A percentile compares a stretch with the other conserved stretches of the same genome.
Evolutionary conservation across 2,329 filamentous ascomycete genomes (phyloP).

Genomic region (Ambrosiella xylebori): DNA sequence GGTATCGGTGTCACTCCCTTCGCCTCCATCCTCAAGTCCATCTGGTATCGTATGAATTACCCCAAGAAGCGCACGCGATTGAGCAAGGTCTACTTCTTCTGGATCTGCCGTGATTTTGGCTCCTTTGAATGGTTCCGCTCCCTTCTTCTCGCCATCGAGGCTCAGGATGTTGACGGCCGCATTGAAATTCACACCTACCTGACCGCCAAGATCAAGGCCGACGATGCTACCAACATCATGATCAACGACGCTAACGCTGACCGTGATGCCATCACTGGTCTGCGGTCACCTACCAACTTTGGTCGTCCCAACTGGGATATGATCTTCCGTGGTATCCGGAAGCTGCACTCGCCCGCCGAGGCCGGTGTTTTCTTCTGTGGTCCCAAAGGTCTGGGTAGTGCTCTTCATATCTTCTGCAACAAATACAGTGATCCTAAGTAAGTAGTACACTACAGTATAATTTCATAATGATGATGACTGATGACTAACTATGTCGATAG

Average conservation of each 20-base stretch:
- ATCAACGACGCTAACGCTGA: conserved; percentile 77
- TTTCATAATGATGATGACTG: conserved; percentile 13
- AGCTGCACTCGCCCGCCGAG: conserved; percentile 56
- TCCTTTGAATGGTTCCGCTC: conserved; percentile 85
- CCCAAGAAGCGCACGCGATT: conserved; percentile 62
- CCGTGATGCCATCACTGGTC: conserved; percentile 68
- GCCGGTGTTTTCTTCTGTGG: conserved; percentile 75
- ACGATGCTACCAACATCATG: conserved; percentile 83
- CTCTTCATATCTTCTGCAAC: conserved; percentile 69
- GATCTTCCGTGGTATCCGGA: conserved; percentile 70
- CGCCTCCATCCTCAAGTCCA: conserved; percentile 73
- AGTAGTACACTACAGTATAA: conserved; percentile 22
- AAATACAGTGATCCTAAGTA: conserved; percentile 72
- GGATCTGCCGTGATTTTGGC: conserved; percentile 76
- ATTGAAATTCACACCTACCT: conserved; percentile 86
- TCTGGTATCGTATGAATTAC: conserved; percentile 89
- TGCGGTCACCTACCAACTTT: conserved; percentile 70
- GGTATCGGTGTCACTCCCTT: conserved; percentile 79
- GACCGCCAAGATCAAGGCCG: conserved; percentile 70
- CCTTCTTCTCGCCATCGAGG: conserved; percentile 67
- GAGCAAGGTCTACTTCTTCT: conserved; percentile 83
- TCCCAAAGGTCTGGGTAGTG: conserved; percentile 60
- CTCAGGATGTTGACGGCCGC: conserved; percentile 64
- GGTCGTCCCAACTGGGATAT: conserved; percentile 80
- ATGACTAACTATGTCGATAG: conserved; percentile 21